Evolutionary conservation across 441 rosid species (phyloP).

Genomic region (Melianthus villosus): DNA sequence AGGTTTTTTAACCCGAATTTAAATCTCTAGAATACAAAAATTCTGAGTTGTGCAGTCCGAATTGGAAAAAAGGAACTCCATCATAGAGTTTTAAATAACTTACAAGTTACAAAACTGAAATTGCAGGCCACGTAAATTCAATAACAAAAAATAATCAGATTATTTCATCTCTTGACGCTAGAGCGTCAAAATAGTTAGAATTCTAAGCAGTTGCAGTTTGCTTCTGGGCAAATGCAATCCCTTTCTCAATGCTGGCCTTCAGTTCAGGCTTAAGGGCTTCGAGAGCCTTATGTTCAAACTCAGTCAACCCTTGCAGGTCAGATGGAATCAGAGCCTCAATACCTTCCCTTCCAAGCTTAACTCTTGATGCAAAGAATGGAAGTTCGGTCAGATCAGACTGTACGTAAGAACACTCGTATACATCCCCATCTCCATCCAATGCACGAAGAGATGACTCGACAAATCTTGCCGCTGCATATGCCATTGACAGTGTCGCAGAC

Average conservation of each 20-base stretch:
- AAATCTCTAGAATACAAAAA: too few species aligned
- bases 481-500: slow-evolving; percentile 93
- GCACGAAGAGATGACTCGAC: slow-evolving; percentile 93
- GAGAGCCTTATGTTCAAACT: slow-evolving; percentile 66
- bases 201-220: slow-evolving; percentile 34
- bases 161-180: slow-evolving; percentile 7
- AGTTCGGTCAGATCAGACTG: slow-evolving; percentile 64
- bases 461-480: slow-evolving; percentile 89
- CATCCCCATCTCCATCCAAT: slow-evolving; percentile 79
- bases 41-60: too few species aligned
- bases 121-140: too few species aligned
- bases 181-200: slow-evolving; percentile 4
- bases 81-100: too few species aligned
- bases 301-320: slow-evolving; percentile 65
- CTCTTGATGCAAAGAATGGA: slow-evolving; percentile 83
- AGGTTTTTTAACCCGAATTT: too few species aligned
- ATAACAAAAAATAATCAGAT: too few species aligned
- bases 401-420: slow-evolving; percentile 72
- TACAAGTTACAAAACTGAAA: too few species aligned
- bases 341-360: slow-evolving; percentile 73
- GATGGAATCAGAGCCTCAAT: slow-evolving; percentile 59
- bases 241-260: slow-evolving; percentile 80
- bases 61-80: too few species aligned
- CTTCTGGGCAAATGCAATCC: slow-evolving; percentile 59
- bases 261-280: slow-evolving; percentile 70